Base-by-base conservation (phyloP, 768 basidiomycete species). In the Naganishia vishniacii region DNA sequence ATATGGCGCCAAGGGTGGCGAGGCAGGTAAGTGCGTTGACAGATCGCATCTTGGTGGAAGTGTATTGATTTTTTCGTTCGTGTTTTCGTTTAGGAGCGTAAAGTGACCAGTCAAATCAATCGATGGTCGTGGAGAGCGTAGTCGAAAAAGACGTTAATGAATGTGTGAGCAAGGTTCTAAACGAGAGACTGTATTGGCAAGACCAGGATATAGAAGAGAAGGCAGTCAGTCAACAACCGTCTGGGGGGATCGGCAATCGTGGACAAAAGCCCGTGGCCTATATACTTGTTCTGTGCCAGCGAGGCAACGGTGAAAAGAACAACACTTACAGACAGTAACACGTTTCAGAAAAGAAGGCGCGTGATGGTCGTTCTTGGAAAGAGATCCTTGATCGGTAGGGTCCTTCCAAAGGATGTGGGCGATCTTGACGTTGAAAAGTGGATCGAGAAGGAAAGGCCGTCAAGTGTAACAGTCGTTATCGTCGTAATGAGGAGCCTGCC, bases 21-120 rank as follows among this genome's bases (percentile, higher is more conserved):
- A 56, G 53, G 23, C 37, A 56, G 37, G 53, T 56, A 56, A 56
- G 53, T 15, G 53, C 53, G 53, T 56, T 56, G 23, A 56, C 53
- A 20, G 53, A 56, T 56, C 53, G 53, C 53, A 56, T 56, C 8
- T 37, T 37, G 34, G 15, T 37, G 8, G 15, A 37, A 37, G 34
- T 37, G 7, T 37, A 37, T 37, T 37, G 34, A 37, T 37, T 7
- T 37, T 37, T 37, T 37, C 8, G 34, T 7, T 37, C 4, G 53
- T 51, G 49, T 16, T 32, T 32, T 25, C 40, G 53, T 56, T 11
- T 11, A 23, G 18, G 32, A 13, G 37, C 37, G 28, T 16, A 25
- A 29, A 15, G 34, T 20, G 37, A 34, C 20, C 53, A 2, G 49
- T 25, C 20, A 34, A 56, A 40, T 56, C 53, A 40, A 56, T 56